A percentile compares a stretch with the other conserved stretches of the same genome.
Evolutionary conservation across 2,329 filamentous ascomycete species (phyloP).

Genomic region (Trichoderma polysporum): DNA sequence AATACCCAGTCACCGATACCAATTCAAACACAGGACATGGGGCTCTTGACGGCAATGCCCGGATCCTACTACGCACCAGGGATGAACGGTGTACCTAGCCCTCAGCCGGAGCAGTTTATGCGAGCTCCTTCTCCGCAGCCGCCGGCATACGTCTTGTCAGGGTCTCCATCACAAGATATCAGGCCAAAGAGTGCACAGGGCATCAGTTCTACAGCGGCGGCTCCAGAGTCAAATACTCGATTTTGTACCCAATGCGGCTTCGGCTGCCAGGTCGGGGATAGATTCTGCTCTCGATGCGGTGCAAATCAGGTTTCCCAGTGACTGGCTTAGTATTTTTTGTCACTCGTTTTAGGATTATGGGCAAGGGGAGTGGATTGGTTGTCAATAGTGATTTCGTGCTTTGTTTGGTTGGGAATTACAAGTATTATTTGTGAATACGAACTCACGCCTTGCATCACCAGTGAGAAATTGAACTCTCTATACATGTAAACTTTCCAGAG

Average conservation of each 20-base stretch:
- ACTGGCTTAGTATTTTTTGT: background rate
- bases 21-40: background rate
- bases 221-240: background rate
- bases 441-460: too few species aligned
- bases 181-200: constrained; percentile 1
- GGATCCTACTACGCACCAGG: background rate
- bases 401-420: too few species aligned
- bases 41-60: background rate
- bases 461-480: too few species aligned
- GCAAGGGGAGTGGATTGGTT: background rate
- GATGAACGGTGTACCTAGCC: background rate
- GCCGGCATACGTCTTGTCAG: background rate
- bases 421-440: background rate
- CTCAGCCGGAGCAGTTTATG: background rate
- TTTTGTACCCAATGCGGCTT: constrained; percentile 1
- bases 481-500: too few species aligned
- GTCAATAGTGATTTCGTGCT: background rate
- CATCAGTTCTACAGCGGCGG: background rate
- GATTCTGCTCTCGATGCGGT: background rate
- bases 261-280: background rate
- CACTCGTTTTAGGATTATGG: background rate
- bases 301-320: background rate
- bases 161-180: background rate
- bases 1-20: background rate
- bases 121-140: background rate